These are phyloP conservation scores for Nicotiana knightiana DNA, from an alignment of 257 asterid species.

Conservation along the genomic window DNA sequence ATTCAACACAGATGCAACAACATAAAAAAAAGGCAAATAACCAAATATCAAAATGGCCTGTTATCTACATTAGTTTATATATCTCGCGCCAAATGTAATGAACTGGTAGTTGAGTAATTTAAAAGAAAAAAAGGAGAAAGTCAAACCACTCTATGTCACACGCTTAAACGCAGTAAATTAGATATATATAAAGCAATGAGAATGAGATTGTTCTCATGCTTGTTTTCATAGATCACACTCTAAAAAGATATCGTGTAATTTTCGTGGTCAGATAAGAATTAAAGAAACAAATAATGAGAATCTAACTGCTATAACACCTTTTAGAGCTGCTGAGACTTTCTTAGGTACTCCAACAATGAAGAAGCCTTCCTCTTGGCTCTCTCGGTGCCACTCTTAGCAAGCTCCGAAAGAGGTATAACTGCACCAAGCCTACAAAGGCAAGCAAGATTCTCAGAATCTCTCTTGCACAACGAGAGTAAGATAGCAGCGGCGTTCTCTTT, in stretches of 20 bases:
- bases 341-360: constrained; percentile 67
- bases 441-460: constrained; percentile 60
- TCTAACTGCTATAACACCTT: constrained; percentile 8
- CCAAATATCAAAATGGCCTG: neutral
- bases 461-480: constrained; percentile 70
- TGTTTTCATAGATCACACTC: constrained; percentile 27
- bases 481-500: constrained; percentile 76
- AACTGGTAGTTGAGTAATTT: neutral
- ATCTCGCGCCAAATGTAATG: neutral
- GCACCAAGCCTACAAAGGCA: constrained; percentile 77
- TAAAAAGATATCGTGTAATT: constrained; percentile 23
- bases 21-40: neutral
- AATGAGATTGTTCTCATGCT: constrained; percentile 38
- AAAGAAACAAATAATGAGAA: constrained; percentile 15
- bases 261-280: constrained; percentile 26
- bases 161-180: constrained; percentile 6
- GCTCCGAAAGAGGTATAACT: constrained; percentile 53
- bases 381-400: constrained; percentile 70
- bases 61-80: neutral
- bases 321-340: constrained; percentile 33
- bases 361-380: constrained; percentile 81
- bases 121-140: neutral
- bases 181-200: constrained; percentile 32
- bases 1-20: neutral
- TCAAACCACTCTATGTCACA: constrained; percentile 13